Base-by-base conservation (phyloP, 345 rosid genomes). In the Syzygium oleosum region DNA sequence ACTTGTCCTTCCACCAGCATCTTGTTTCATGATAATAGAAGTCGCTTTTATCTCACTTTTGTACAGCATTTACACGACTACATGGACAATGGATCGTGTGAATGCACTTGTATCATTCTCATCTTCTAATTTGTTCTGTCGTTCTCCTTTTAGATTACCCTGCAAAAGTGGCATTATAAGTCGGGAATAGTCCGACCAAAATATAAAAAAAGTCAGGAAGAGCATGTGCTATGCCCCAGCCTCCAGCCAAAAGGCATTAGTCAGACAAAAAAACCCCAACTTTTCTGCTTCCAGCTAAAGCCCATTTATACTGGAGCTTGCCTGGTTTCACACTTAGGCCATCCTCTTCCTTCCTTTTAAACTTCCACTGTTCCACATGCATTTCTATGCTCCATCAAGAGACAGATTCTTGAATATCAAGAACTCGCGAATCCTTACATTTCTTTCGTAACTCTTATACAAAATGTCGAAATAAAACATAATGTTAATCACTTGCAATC, bases 161-260 rank as follows among this genome's bases (percentile, higher is more conserved):
- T 31, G 34, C 78, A 31, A 65, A 65, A 65, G 78, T 16, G 43
- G 12, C 78, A 4, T 61, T 14, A 29, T n/a, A 65, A 65, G 31
- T 43, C 7, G 46, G 7, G 7, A 43, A 43, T 43, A 5, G 7
- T 43, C 46, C 46, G 46, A 6, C 15, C 15, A 38, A 22, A 34
- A 49, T 4, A 17, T 3, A 31, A 84, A 52, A 84, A 31, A 23
- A 34, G 51, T 8, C 23, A 4, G 59, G 34, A 52, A 55, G 61
- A 13, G 16, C 86, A 52, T 21, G 22, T 27, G 12, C 41, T 14
- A 9, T 52, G n/a, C n/a, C 49, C 7, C 4, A 29, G 34, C 86
- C 86, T 38, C 86, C 86, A 55, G 73, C 86, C 56, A 85, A 52
- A 52, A 41, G 86, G 86, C 86, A 84, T 84, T 84, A 84, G 43